Evolutionary conservation across 495 filamentous ascomycete genomes (phyloP), one percentile per base, ranked within the genome.

Genomic region (Neurospora hispaniola): DNA sequence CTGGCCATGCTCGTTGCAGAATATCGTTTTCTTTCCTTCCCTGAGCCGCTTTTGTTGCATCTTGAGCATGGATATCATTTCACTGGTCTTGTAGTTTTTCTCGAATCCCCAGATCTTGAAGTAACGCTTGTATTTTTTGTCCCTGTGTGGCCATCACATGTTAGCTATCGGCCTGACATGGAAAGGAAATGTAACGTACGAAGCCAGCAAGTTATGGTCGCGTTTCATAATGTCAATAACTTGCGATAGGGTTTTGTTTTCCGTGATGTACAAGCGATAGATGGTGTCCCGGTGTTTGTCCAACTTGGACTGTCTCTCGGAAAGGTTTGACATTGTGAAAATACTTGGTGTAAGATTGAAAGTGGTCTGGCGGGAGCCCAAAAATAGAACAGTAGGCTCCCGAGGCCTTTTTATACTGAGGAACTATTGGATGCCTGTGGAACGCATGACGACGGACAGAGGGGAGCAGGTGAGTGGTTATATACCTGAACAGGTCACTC

Each of bases 61-160:
- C 4, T 40, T 38, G 7, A 79, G 12, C 75, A 81, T 79, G 3
- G 73, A 73, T 9, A 70, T 73, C 70, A 76, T 75, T 11, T 80
- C 76, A 9, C 74, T 10, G 16, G 70, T 72, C 0, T 48, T 75
- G 76, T 76, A 71, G 42, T 81, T 80, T 70, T 81, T 81, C 4
- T 69, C 71, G 42, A 80, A 27, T 2, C 74, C 71, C 79, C 79
- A 81, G 0, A 2, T 44, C n/a, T 74, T 75, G 70, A 80, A 70
- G 39, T 75, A 66, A 20, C 69, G 74, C 72, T 81, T 80, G 75
- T 79, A 81, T 70, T 75, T 76, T 43, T 78, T 78, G 9, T 70
- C 43, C 0, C 80, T 81, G 62, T 8, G 16, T 5, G 8, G 12
- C 5, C 48, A 27, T 14, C 2, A 5, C 2, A 4, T 8, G 68